A percentile compares a stretch with the other conserved stretches of the same genome.
These are phyloP conservation scores for Xylaria digitata DNA, from an alignment of 2,329 filamentous ascomycete genomes.

Conservation along the genomic window DNA sequence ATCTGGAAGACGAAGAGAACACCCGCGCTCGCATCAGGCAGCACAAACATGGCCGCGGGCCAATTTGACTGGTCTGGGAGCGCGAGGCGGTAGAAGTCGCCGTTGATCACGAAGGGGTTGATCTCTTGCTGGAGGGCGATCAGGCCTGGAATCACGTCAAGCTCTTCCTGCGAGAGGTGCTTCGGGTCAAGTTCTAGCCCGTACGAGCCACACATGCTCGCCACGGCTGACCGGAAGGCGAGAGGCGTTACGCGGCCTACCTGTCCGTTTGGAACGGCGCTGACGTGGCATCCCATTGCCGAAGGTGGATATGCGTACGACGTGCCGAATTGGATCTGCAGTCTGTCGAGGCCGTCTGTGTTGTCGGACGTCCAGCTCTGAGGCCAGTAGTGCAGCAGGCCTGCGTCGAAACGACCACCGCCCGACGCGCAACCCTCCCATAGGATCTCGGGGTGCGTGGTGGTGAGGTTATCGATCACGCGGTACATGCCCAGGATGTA, in stretches of 20 bases:
- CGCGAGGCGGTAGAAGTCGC: conserved; percentile 69
- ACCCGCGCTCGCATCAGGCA: conserved; percentile 60
- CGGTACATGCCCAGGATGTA: conserved; percentile 74
- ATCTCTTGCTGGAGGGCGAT: conserved; percentile 66
- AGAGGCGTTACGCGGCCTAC: conserved; percentile 67
- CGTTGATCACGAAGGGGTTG: conserved; percentile 68
- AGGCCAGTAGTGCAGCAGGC: conserved; percentile 72
- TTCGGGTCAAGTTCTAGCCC: conserved; percentile 71
- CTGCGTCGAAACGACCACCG: conserved; percentile 72
- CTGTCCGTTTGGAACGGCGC: conserved; percentile 68
- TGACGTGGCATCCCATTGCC: conserved; percentile 74
- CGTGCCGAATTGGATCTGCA: conserved; percentile 72
- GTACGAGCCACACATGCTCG: conserved; percentile 76
- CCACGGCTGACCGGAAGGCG: conserved; percentile 71
- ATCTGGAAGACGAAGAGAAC: conserved; percentile 73
- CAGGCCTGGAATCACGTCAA: conserved; percentile 62
- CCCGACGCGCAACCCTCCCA: conserved; percentile 76
- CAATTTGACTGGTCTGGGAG: conserved; percentile 70
- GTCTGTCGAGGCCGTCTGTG: conserved; percentile 70
- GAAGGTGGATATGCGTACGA: conserved; percentile 71
- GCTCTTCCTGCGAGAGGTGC: conserved; percentile 63
- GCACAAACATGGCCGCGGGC: conserved; percentile 70
- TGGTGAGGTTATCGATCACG: conserved; percentile 70
- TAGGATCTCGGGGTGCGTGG: conserved; percentile 68
- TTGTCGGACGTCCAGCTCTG: conserved; percentile 75